phyloP scores from a whole-genome alignment of 2,329 filamentous ascomycete species.

The Ophiostoma sp. region DNA sequence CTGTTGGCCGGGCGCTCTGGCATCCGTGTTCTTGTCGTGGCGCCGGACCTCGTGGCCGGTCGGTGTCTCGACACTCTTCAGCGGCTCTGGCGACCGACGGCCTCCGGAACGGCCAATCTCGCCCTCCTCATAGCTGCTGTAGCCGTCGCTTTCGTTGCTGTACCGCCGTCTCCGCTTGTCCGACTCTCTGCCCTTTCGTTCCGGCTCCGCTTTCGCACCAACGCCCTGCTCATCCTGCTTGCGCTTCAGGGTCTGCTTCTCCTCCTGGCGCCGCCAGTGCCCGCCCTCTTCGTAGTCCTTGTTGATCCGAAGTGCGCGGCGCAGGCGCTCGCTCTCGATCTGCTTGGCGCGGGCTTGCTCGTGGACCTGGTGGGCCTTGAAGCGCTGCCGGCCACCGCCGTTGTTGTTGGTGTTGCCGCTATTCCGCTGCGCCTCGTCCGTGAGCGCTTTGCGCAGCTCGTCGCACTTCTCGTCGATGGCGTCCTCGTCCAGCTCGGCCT shows the following conservation, averaged over 20 bases:
- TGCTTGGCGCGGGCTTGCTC: slow-evolving; percentile 95
- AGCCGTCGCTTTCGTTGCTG: slow-evolving; percentile 4
- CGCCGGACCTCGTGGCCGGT: neutral
- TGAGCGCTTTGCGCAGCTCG: slow-evolving; percentile 58
- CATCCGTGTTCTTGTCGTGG: too few species aligned
- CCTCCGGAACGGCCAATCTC: neutral
- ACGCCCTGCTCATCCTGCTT: slow-evolving; percentile 29
- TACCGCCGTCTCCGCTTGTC: slow-evolving; percentile 15
- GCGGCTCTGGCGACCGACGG: slow-evolving; percentile 9
- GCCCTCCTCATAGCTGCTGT: slow-evolving; percentile 18
- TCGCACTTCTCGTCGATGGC: slow-evolving; percentile 78
- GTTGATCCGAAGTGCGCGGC: slow-evolving; percentile 80
- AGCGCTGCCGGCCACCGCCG: slow-evolving; percentile 41
- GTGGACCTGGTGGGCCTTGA: slow-evolving; percentile 93
- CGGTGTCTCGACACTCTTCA: slow-evolving; percentile 16
- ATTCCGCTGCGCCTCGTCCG: slow-evolving; percentile 39
- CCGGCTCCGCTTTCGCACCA: slow-evolving; percentile 14
- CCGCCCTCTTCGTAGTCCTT: slow-evolving; percentile 79
- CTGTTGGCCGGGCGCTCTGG: neutral
- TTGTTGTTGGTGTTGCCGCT: slow-evolving; percentile 35
- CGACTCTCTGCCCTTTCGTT: neutral
- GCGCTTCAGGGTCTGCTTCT: slow-evolving; percentile 45
- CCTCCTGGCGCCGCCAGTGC: slow-evolving; percentile 80
- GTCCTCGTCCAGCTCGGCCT: slow-evolving; percentile 77
- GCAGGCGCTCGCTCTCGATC: slow-evolving; percentile 82